These are phyloP conservation scores for Acanthamoeba castellanii DNA, from an alignment of 208 protist species.

Conservation along the genomic window DNA sequence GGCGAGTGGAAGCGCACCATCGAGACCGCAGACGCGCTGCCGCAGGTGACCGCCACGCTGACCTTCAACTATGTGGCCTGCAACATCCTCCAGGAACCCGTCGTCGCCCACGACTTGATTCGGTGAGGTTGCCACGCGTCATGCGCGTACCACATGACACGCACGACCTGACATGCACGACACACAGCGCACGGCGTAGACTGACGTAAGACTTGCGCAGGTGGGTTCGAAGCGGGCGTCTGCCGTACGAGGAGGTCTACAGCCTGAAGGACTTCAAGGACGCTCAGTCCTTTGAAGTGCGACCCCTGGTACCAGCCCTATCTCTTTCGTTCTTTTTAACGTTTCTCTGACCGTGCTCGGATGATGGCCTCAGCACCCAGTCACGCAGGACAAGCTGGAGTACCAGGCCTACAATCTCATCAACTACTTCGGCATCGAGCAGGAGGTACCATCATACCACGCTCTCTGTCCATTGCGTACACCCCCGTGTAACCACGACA, in stretches of 20 bases:
- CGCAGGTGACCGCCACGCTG: slow-evolving; percentile 88
- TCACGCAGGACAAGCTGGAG: background rate
- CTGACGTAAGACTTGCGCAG: background rate
- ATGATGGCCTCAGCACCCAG: background rate
- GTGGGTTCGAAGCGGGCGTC: background rate
- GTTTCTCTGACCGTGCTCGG: background rate
- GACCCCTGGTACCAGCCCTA: background rate
- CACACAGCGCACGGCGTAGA: background rate
- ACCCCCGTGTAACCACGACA: background rate
- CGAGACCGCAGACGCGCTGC: slow-evolving; percentile 90
- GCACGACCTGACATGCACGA: background rate
- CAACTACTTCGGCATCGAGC: background rate
- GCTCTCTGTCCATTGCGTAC: background rate
- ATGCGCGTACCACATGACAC: slow-evolving; percentile 69
- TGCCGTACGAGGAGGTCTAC: slow-evolving; percentile 21
- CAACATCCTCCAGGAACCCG: slow-evolving; percentile 94
- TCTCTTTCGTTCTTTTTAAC: background rate
- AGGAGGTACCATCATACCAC: background rate
- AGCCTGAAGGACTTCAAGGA: slow-evolving; percentile 1
- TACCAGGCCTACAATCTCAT: background rate
- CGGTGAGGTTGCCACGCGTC: slow-evolving; percentile 94
- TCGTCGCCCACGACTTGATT: slow-evolving; percentile 92
- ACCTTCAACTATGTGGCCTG: slow-evolving; percentile 90
- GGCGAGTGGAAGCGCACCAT: slow-evolving; percentile 65
- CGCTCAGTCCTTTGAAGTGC: background rate